Percentiles rank a stretch among this genome's conserved stretches.
phyloP scores from a whole-genome alignment of 1,284 basidiomycete genomes.

The Cystobasidiaceae sp. region DNA sequence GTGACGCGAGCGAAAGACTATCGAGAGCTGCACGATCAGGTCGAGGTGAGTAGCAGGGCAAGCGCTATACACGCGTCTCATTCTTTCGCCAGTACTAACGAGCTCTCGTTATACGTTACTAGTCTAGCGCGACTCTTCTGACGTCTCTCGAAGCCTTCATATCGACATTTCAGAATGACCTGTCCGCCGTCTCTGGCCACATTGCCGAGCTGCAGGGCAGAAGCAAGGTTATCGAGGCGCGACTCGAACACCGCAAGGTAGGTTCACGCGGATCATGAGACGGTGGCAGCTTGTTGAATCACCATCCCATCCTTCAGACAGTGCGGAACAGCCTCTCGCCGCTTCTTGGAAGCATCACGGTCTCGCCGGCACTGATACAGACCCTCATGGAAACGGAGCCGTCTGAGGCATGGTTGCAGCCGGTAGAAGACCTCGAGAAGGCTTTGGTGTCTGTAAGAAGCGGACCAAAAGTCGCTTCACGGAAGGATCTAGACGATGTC shows the following conservation, averaged over 20 bases:
- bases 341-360: constrained; percentile 70
- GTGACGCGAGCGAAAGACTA: constrained; percentile 57
- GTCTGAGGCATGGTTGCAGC: constrained; percentile 63
- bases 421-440: constrained; percentile 71
- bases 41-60: constrained; percentile 51
- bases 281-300: not conserved
- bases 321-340: constrained; percentile 80
- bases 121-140: constrained; percentile 71
- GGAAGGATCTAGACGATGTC: constrained; percentile 72
- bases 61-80: not conserved
- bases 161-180: constrained; percentile 88
- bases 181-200: constrained; percentile 88
- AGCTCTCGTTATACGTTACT: constrained; percentile 29
- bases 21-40: constrained; percentile 75
- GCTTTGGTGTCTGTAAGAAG: constrained; percentile 64
- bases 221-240: constrained; percentile 80
- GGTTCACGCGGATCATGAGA: constrained; percentile 41
- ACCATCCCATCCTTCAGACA: constrained; percentile 53
- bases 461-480: constrained; percentile 73
- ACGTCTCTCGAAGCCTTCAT: constrained; percentile 83
- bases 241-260: constrained; percentile 75
- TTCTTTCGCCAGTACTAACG: not conserved
- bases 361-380: constrained; percentile 73
- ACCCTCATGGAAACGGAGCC: constrained; percentile 75
- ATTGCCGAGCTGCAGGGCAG: constrained; percentile 87